Base-by-base conservation (phyloP, 495 filamentous ascomycete genomes). In the Cercophora sp. region DNA sequence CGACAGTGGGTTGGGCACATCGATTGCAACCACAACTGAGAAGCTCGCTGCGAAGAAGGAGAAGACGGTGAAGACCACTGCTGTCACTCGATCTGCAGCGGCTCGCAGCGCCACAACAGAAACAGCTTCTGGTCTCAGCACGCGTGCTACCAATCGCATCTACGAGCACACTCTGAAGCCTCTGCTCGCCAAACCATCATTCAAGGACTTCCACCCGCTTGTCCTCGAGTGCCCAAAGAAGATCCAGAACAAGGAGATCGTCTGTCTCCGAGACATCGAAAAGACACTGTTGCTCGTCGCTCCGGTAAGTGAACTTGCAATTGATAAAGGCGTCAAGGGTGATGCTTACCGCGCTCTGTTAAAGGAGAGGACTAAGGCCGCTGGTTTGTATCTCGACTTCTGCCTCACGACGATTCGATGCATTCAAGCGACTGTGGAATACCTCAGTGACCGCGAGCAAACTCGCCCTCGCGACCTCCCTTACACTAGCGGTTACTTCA, bases 401-500 rank as follows among this genome's bases (percentile, higher is more conserved):
- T 91, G 87, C 77, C 83, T 92, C 64, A 84, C 82, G 58, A 89
- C 91, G 23, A 88, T 96, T 62, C 84, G 84, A 68, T 89, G 86
- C 70, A 79, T 96, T 47, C 86, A 90, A 67, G 83, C 87, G 24
- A 89, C 89, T 10, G 86, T 89, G 63, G 82, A 87, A 60, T 81
- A 82, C 66, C 75, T 96, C 15, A 83, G 79, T 73, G 88, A 89
- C 60, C 81, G 81, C 55, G 92, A 97, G 66, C 84, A 87, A 64
- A 85, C 84, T 37, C 80, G 86, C 56, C 85, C 88, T 35, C 70
- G 81, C 65, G 92, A 97, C 66, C 82, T 84, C 51, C 89, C 88
- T 27, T 97, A 96, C 74, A 89, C 81, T 79, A 86, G 84, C 77
- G 84, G 84, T 55, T 97, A 97, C 74, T 96, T 96, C 61, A 82